These are phyloP conservation scores for Vitis rotundifolia DNA, from an alignment of 164 flowering plant species.

Conservation along the genomic window DNA sequence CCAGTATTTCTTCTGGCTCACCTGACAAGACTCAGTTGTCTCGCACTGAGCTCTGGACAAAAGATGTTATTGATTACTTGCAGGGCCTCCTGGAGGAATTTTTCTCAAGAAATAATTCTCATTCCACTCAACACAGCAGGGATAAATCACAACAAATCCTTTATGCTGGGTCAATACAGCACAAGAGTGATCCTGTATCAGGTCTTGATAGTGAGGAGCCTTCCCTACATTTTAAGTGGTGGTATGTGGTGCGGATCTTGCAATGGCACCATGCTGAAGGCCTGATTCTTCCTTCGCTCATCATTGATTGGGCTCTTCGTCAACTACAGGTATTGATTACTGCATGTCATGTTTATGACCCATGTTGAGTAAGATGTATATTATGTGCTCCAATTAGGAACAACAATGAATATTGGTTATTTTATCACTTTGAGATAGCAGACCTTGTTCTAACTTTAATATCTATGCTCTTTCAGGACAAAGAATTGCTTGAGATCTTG, in stretches of 20 bases:
- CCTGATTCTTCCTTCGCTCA: slow-evolving; percentile 70
- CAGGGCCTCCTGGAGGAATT: slow-evolving; percentile 81
- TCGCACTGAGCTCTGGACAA: slow-evolving; percentile 94
- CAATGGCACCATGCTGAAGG: slow-evolving; percentile 95
- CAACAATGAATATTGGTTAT: not conserved
- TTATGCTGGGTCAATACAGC: slow-evolving; percentile 54
- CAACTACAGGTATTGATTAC: slow-evolving; percentile 66
- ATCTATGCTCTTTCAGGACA: slow-evolving; percentile 58
- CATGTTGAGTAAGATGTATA: too few species aligned
- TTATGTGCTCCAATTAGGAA: not conserved
- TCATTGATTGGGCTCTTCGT: slow-evolving; percentile 90
- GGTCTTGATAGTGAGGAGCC: slow-evolving; percentile 64
- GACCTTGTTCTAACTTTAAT: slow-evolving; percentile 6
- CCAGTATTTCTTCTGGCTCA: slow-evolving; percentile 60
- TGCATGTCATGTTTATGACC: not conserved
- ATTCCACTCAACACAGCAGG: slow-evolving; percentile 43
- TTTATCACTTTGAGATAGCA: not conserved
- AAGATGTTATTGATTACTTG: slow-evolving; percentile 87
- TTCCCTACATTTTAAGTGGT: slow-evolving; percentile 85
- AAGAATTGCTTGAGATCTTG: slow-evolving; percentile 65
- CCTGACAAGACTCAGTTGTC: slow-evolving; percentile 67
- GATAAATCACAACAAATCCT: slow-evolving; percentile 63
- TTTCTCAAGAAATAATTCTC: slow-evolving; percentile 48
- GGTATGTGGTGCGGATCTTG: slow-evolving; percentile 86
- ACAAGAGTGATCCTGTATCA: slow-evolving; percentile 48